Conservation (phyloP, 83 land plant genomes). For the Thuja plicata region DNA sequence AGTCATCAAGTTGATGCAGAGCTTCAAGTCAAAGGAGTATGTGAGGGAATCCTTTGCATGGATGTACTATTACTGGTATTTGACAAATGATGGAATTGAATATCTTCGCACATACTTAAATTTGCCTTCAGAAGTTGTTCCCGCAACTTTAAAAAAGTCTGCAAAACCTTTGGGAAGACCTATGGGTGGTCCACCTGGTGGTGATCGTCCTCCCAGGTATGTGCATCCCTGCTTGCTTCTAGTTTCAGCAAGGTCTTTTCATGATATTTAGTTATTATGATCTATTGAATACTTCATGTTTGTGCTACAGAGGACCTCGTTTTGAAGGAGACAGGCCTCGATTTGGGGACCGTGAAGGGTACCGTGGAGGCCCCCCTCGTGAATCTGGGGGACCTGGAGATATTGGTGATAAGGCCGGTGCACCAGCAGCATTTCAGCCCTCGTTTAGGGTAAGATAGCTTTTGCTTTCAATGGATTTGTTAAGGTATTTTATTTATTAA, state of each 20-base stretch:
- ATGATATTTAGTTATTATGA: neutral
- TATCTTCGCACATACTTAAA: constrained; percentile 78
- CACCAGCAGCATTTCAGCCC: constrained; percentile 86
- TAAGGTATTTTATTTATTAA: neutral
- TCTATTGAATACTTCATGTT: neutral
- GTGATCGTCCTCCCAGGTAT: constrained; percentile 78
- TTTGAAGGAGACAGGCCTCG: constrained; percentile 88
- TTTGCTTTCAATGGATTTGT: neutral
- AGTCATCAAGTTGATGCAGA: constrained; percentile 40
- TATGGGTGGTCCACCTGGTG: constrained; percentile 62
- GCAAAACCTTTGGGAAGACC: constrained; percentile 66
- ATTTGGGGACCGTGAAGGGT: constrained; percentile 92
- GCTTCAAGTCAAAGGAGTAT: constrained; percentile 97
- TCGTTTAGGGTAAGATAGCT: constrained; percentile 61
- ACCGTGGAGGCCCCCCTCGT: constrained; percentile 86
- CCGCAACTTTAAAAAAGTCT: constrained; percentile 93
- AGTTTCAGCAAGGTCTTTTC: neutral
- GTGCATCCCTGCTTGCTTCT: constrained; percentile 11
- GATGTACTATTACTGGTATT: constrained; percentile 95
- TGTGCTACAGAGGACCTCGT: constrained; percentile 59
- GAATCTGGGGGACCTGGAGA: constrained; percentile 59
- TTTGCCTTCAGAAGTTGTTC: constrained; percentile 93
- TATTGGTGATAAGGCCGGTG: constrained; percentile 85
- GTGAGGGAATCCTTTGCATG: constrained; percentile 94
- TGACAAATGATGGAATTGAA: constrained; percentile 97